Evolutionary conservation across 495 filamentous ascomycete species (phyloP), one percentile per base, ranked within the genome.

Genomic region (Zalerion maritima): DNA sequence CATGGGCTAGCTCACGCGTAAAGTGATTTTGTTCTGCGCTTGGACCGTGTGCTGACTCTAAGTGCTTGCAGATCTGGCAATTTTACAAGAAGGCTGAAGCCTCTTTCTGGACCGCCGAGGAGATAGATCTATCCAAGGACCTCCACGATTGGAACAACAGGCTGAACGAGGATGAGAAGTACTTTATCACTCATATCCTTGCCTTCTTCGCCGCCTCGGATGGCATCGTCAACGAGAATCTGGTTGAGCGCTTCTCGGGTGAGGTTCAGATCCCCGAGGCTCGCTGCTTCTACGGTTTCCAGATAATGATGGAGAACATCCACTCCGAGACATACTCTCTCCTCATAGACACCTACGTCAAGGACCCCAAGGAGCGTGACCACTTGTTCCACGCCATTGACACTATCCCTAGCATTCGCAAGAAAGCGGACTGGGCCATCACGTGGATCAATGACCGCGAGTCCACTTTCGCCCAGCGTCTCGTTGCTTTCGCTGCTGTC

Each of bases 271-370:
- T 93, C 38, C 87, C 89, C 19, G 89, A 97, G 63, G 89, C 89
- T 32, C 84, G 89, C 53, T 96, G 89, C 75, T 97, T 97, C 73
- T 97, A 97, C 55, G 89, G 89, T 41, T 99, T 99, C 72, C 89
- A 99, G 64, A 99, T 99, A 67, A 99, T 99, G 89, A 96, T 99
- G 81, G 89, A 99, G 73, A 99, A 99, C 65, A 94, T 99, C 48
- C 89, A 99, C 73, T 92, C 89, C 16, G 89, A 99, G 62, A 99
- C 89, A 26, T 99, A 99, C 72, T 94, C 87, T 19, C 74, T 99
- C 9, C 76, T 99, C 42, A 99, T 99, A 54, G 89, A 99, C 49
- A 99, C 91, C 37, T 99, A 99, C 62, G 91, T 97, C 68, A 94
- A 92, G 68, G 89, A 97, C 66, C 82, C 84, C 34, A 80, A 82